Evolutionary conservation across 2,329 filamentous ascomycete species (phyloP), one percentile per base, ranked within the genome.

Genomic region (Fusarium beomiforme): DNA sequence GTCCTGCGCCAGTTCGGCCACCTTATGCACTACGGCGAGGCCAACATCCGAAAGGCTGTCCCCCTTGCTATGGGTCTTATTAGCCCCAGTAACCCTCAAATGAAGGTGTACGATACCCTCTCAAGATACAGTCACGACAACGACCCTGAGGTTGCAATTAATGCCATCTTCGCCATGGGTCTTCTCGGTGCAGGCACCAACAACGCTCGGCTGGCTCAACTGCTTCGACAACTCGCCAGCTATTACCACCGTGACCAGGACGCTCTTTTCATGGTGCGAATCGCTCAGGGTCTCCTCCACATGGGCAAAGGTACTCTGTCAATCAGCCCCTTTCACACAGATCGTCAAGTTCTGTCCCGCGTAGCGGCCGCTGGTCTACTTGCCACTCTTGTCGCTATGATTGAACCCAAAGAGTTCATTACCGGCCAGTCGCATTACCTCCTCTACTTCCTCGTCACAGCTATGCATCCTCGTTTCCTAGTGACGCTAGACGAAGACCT

Each of bases 261-360:
- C 79, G 93, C 96, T 1, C 86, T 99, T 11, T 99, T 99, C 86
- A 99, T 99, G 96, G 96, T 99, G 29, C 93, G 96, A 78, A 98
- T 99, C 76, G 96, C 96, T 8, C 96, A 99, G 81, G 96, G 97
- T 84, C 89, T 99, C 47, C 83, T 99, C 73, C 97, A 99, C 85
- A 98, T 98, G 95, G 97, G 97, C 84, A 99, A 99, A 86, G 96
- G 97, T 75, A 98, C 96, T 6, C 89, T 99, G 79, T 93, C 94
- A 6, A 88, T 98, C 78, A 98, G 93, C 82, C 96, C 96, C n/a
- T 99, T 99, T 92, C 96, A 99, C 86, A 98, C 95, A 21, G 97
- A 99, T 80, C 93, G 97, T 64, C 94, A 97, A 82, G 93, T 99
- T 26, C 89, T 99, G 59, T 99, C 96, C 5, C 90, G 93, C 69